Percentiles rank a stretch among this genome's conserved stretches.
These are phyloP conservation scores for Tinospora cordifolia DNA, from an alignment of 164 flowering plant genomes.

Conservation along the genomic window DNA sequence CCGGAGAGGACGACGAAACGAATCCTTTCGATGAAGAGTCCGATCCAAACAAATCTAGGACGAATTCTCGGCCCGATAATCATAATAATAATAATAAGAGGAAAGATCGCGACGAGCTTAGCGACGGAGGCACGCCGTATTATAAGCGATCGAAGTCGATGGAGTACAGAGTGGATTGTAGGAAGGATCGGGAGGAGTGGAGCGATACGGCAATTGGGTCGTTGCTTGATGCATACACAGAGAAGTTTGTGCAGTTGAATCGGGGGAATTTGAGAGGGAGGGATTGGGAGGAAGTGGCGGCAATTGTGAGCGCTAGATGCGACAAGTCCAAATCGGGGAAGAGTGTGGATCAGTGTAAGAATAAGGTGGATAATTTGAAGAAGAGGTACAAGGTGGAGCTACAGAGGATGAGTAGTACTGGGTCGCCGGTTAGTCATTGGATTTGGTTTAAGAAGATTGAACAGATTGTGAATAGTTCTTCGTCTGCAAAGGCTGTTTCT, in stretches of 20 bases:
- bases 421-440: constrained; percentile 64
- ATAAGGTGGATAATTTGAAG: constrained; percentile 92
- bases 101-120: constrained; percentile 48
- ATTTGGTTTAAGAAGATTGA: constrained; percentile 91
- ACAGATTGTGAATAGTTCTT: constrained; percentile 56
- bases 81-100: constrained; percentile 18
- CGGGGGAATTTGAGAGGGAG: constrained; percentile 39
- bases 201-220: constrained; percentile 36
- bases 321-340: constrained; percentile 25
- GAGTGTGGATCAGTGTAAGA: constrained; percentile 95
- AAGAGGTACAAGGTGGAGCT: constrained; percentile 86
- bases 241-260: constrained; percentile 35
- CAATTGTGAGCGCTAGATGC: constrained; percentile 24
- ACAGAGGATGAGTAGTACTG: constrained; percentile 61
- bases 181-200: constrained; percentile 49
- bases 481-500: constrained; percentile 30
- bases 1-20: constrained; percentile 21
- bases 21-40: constrained; percentile 34
- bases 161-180: constrained; percentile 20
- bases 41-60: constrained; percentile 23
- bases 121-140: constrained; percentile 35
- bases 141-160: constrained; percentile 19
- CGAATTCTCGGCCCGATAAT: constrained; percentile 23
- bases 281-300: constrained; percentile 46
- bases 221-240: constrained; percentile 38